Evolutionary conservation across 140 eudicot genomes (phyloP).

Genomic region (Bidens hawaiensis): DNA sequence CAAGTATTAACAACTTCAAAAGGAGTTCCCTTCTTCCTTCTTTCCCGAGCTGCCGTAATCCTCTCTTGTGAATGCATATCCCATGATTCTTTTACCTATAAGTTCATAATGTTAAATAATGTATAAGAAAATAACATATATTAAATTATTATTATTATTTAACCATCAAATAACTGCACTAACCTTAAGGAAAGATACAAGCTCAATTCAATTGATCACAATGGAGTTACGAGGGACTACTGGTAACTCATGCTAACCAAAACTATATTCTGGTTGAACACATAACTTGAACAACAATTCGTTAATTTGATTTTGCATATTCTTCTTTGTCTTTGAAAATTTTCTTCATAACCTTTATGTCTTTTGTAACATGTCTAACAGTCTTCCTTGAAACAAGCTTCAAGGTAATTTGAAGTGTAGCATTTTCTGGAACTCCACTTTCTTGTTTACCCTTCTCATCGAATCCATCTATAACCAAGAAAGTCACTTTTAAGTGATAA

Average conservation of each 20-base stretch:
- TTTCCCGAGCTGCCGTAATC: constrained; percentile 80
- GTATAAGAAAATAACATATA: too few species aligned
- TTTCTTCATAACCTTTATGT: constrained; percentile 78
- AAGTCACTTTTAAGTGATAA: not conserved
- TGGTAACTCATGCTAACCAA: constrained; percentile 81
- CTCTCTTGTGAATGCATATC: constrained; percentile 78
- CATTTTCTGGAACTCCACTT: constrained; percentile 81
- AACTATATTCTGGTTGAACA: constrained; percentile 59
- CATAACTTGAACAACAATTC: constrained; percentile 73
- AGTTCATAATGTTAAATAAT: too few species aligned
- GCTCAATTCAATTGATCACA: constrained; percentile 63
- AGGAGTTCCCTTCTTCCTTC: constrained; percentile 88
- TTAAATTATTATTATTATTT: not conserved
- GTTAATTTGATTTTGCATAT: constrained; percentile 74
- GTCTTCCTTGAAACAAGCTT: constrained; percentile 89
- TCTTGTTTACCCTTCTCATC: constrained; percentile 80
- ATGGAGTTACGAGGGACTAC: constrained; percentile 76
- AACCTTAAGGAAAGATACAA: constrained; percentile 80
- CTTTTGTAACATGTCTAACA: constrained; percentile 57
- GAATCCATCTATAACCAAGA: constrained; percentile 65
- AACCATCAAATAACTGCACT: constrained; percentile 5
- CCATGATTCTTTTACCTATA: constrained; percentile 90
- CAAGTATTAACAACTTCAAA: constrained; percentile 79
- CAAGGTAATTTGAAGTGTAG: constrained; percentile 47
- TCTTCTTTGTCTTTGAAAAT: constrained; percentile 85